phyloP scores from a whole-genome alignment of 805 yeast genomes.

The Sungouiella thailandica region DNA sequence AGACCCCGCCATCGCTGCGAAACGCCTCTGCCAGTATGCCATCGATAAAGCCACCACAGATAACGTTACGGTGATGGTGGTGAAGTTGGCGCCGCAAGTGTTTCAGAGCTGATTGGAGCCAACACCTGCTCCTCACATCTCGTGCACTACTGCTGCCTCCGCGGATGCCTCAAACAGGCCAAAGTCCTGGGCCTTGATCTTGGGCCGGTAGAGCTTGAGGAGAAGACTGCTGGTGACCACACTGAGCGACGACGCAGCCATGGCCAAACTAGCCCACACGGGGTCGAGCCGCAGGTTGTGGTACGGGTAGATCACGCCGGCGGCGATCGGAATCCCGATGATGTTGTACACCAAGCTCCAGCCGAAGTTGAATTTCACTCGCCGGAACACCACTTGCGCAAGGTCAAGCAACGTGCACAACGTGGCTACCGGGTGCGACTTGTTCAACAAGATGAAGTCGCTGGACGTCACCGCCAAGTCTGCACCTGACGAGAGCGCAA shows the following conservation, averaged over 20 bases:
- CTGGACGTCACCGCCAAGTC: slow-evolving; percentile 72
- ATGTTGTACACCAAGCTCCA: slow-evolving; percentile 58
- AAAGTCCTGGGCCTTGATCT: slow-evolving; percentile 13
- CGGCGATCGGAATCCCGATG: slow-evolving; percentile 59
- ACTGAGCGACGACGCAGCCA: slow-evolving; percentile 57
- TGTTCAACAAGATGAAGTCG: slow-evolving; percentile 63
- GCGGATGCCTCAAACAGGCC: not conserved
- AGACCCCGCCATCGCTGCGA: slow-evolving; percentile 64
- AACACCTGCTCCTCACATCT: not conserved
- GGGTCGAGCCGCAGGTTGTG: slow-evolving; percentile 51
- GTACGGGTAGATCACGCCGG: slow-evolving; percentile 60
- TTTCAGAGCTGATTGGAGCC: not conserved
- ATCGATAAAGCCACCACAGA: slow-evolving; percentile 78
- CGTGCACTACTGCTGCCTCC: not conserved
- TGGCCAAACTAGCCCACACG: slow-evolving; percentile 64
- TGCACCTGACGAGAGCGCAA: slow-evolving; percentile 72
- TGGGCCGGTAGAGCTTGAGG: slow-evolving; percentile 43
- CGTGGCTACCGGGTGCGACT: slow-evolving; percentile 45
- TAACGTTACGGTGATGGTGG: slow-evolving; percentile 90
- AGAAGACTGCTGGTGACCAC: slow-evolving; percentile 55
- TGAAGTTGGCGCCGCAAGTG: slow-evolving; percentile 46
- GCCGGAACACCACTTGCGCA: slow-evolving; percentile 43
- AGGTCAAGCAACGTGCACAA: slow-evolving; percentile 52
- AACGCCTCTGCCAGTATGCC: slow-evolving; percentile 65
- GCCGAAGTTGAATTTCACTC: slow-evolving; percentile 53